phyloP scores from a whole-genome alignment of 352 stramenopile species.

The Phytophthora syringae region DNA sequence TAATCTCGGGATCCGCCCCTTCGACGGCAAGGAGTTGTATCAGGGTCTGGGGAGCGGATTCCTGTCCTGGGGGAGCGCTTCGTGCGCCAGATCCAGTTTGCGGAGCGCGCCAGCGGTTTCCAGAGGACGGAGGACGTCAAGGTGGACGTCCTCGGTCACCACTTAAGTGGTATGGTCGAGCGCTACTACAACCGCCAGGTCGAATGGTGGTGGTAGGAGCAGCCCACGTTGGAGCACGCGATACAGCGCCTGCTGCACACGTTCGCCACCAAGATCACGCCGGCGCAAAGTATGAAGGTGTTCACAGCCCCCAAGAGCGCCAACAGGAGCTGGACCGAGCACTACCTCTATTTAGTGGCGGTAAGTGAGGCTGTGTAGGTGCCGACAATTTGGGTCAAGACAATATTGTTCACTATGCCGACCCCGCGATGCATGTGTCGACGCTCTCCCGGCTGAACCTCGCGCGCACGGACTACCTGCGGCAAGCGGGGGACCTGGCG shows the following conservation, averaged over 20 bases:
- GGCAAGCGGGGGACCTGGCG: conserved; percentile 24
- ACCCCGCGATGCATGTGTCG: neutral
- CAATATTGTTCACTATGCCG: conserved; percentile 35
- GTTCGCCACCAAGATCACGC: too few species aligned
- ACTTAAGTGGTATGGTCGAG: conserved; percentile 4
- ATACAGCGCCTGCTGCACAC: too few species aligned
- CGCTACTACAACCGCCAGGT: conserved; percentile 7
- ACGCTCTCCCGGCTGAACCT: conserved; percentile 18
- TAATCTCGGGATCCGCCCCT: conserved; percentile 14
- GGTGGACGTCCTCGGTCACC: too few species aligned
- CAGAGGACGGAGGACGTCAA: too few species aligned
- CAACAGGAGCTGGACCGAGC: conserved; percentile 17
- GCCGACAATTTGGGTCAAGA: conserved; percentile 9
- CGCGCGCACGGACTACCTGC: conserved; percentile 11
- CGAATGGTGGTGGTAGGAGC: too few species aligned
- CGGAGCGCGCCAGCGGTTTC: neutral
- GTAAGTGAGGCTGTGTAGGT: conserved; percentile 16
- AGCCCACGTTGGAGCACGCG: too few species aligned
- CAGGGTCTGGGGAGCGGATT: conserved; percentile 7
- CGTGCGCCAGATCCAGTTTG: neutral
- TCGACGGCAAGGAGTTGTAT: conserved; percentile 29
- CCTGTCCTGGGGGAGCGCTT: conserved; percentile 1
- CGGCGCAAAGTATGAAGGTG: conserved; percentile 17
- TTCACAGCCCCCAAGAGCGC: conserved; percentile 19
- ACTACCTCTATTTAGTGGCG: conserved; percentile 24